Base-by-base conservation (phyloP, 352 stramenopile species). In the Globisporangium mamillatum region DNA sequence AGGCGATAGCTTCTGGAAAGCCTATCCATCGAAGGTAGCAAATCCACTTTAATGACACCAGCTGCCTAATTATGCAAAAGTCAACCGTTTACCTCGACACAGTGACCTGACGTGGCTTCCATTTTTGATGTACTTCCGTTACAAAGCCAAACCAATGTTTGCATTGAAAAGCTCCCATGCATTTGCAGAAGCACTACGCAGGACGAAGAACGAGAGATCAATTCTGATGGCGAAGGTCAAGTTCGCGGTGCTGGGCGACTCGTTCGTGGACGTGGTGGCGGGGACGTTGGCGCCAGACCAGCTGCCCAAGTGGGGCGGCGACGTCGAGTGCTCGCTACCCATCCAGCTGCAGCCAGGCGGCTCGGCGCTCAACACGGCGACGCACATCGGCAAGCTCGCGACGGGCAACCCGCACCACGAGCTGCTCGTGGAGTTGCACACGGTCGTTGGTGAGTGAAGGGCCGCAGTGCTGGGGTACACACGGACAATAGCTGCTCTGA, bases 321-420 rank as follows among this genome's bases (percentile, higher is more conserved):
- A 94, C 68, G 78, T 89, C 24, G 86, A 93, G 67, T 89, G 83
- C 73, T 77, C 70, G 50, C 78, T 67, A 14, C 78, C 82, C 9
- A 94, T 94, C 56, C 67, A 91, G 68, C 73, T 94, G 66, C 88
- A 93, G 68, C 85, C 88, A 0, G 86, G 88, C 24, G 88, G 88
- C 66, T 94, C 86, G 60, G 86, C 86, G 50, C 77, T 93, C 66
- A 95, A 95, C 76, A 95, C 88, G 24, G 86, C 86, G 6, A 93
- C 86, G 55, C 85, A 94, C 60, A 70, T 94, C 53, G 82, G 82
- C 50, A 91, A 80, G 59, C 74, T 95, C 60, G 74, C 72, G 38
- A 67, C 29, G 0, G 34, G 55, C 60, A 74, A 78, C 54, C 38
- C 69, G 0, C 6, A 67, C n/a, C 71, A 76, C 53, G 67, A 74